Base-by-base conservation (phyloP, 2,329 filamentous ascomycete genomes). In the Ambrosiella cleistominuta region DNA sequence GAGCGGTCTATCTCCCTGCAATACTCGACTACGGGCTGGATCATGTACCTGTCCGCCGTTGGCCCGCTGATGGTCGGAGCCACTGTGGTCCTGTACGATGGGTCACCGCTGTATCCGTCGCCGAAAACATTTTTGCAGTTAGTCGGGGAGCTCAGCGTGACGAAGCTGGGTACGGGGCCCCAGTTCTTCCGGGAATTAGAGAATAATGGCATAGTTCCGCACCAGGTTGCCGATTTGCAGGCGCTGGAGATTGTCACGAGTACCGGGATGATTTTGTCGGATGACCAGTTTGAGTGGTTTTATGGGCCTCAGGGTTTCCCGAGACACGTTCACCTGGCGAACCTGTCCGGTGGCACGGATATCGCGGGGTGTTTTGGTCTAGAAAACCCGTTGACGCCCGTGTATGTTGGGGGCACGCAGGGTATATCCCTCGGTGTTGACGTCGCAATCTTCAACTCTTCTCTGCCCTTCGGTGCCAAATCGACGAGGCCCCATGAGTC, bases 211-310 rank as follows among this genome's bases (percentile, higher is more conserved):
- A 75, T 90, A 47, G 70, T 71, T 0, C 87, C 87, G 0, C 75
- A 77, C 9, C 71, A 82, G 1, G 70, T 82, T 7, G 75, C 77
- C 1, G 78, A 91, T 64, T 69, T 94, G 38, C 79, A 77, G 7
- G 69, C 68, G 5, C 71, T 94, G 35, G 71, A 72, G 36, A 68
- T 74, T 2, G 85, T 91, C 37, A 81, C 76, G 0, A 83, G 79
- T 56, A 94, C 88, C 0, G 88, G 88, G 2, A 91, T 91, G 86
- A 86, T 93, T 0, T 74, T 93, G 2, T 80, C 85, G 0, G 81
- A 89, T 54, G 78, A 83, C 44, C 72, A 88, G 39, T 91, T 89
- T 65, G 82, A 88, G 66, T 94, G 88, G 87, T 73, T 86, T 74
- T 71, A 90, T 66, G n/a, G 35, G 7, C 83, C 88, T 63, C 70